Evolutionary conservation across 2,329 filamentous ascomycete species (phyloP).

Genomic region (Aspergillus sp.): DNA sequence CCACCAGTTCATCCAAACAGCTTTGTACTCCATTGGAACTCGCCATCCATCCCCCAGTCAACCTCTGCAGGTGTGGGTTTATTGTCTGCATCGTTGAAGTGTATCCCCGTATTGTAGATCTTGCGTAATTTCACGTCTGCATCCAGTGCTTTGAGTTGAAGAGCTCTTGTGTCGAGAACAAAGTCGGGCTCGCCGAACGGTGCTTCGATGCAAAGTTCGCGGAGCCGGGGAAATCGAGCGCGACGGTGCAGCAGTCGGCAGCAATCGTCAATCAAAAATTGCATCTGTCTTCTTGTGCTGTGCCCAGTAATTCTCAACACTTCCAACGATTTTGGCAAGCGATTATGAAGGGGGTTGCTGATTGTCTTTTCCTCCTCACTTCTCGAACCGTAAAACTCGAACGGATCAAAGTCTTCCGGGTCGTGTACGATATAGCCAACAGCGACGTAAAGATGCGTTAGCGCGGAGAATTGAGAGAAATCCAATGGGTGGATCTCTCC

Average conservation of each 20-base stretch:
- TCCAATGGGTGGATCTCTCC: conserved; percentile 11
- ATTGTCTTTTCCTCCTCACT: neutral
- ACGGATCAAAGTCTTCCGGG: conserved; percentile 10
- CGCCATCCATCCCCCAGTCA: conserved; percentile 16
- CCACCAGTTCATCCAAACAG: conserved; percentile 6
- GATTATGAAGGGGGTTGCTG: neutral
- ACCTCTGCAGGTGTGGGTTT: neutral
- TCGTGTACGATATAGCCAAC: conserved; percentile 12
- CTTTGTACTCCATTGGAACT: conserved; percentile 14
- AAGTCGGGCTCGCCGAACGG: neutral
- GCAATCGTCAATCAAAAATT: conserved; percentile 8
- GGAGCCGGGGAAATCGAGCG: conserved; percentile 1
- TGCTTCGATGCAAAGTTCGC: conserved; percentile 8
- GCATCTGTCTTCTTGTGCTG: conserved; percentile 9
- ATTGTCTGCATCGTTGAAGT: neutral
- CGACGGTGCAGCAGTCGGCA: conserved; percentile 2
- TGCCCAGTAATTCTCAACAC: conserved; percentile 14
- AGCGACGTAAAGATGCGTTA: conserved; percentile 7
- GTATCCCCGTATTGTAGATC: neutral
- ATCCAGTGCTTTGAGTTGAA: conserved; percentile 1
- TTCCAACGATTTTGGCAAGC: conserved; percentile 14
- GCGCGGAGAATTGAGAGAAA: conserved; percentile 12
- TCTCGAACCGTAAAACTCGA: neutral
- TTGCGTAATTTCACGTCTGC: conserved; percentile 2
- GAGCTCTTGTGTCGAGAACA: neutral